A percentile compares a stretch with the other conserved stretches of the same genome.
phyloP scores from a whole-genome alignment of 208 protist genomes.

The Phytomonas serpens region DNA sequence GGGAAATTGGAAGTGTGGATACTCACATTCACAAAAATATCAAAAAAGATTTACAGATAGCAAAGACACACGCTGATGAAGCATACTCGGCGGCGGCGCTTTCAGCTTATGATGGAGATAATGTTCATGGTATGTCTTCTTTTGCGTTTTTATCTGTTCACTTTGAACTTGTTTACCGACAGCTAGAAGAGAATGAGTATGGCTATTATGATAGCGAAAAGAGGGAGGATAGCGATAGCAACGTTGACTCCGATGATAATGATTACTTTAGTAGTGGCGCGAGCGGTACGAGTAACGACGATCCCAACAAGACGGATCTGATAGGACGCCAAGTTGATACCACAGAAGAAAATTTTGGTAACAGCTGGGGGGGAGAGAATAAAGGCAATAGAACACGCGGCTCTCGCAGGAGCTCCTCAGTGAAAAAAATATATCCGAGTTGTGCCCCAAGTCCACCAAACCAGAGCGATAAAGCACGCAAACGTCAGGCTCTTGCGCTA shows the following conservation, averaged over 20 bases:
- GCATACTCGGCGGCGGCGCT: not conserved
- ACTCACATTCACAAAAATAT: slow-evolving; percentile 3
- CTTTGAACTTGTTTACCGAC: not conserved
- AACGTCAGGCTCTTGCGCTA: slow-evolving; percentile 23
- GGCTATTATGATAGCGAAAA: not conserved
- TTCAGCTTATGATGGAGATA: not conserved
- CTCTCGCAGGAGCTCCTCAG: not conserved
- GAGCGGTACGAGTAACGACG: not conserved
- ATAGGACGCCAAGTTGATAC: not conserved
- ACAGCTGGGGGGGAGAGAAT: not conserved
- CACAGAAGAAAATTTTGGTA: not conserved
- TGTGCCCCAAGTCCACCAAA: not conserved
- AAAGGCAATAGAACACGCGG: not conserved
- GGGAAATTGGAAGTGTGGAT: slow-evolving; percentile 11
- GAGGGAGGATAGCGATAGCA: not conserved
- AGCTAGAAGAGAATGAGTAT: not conserved
- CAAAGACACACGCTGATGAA: not conserved
- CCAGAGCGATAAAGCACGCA: slow-evolving; percentile 8
- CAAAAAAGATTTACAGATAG: slow-evolving; percentile 2
- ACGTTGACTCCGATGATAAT: not conserved
- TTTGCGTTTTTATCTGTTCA: not conserved
- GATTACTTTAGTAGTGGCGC: not conserved
- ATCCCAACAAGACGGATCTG: not conserved
- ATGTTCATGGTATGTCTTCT: not conserved
- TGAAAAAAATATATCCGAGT: not conserved